Evolutionary conservation across 2,329 filamentous ascomycete genomes (phyloP).

Genomic region (Fusarium sp.): DNA sequence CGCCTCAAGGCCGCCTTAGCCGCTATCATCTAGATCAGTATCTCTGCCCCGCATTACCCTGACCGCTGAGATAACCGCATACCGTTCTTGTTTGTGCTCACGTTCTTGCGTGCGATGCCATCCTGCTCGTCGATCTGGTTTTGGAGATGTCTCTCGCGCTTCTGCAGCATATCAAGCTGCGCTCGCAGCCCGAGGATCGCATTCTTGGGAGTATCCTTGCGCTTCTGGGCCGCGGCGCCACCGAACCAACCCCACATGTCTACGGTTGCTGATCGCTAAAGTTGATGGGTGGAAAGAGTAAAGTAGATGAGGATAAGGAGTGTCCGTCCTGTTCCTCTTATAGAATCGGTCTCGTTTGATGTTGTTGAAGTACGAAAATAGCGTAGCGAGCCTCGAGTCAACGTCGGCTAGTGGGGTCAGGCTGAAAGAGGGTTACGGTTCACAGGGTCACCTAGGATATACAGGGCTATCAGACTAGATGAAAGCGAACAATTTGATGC

Average conservation of each 20-base stretch:
- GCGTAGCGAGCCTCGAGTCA: conserved; percentile 41
- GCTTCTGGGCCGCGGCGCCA: conserved; percentile 82
- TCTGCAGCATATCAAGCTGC: conserved; percentile 97
- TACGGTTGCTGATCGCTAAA: conserved; percentile 28
- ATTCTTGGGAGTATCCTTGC: conserved; percentile 95
- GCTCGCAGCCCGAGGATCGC: conserved; percentile 89
- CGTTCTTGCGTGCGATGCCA: conserved; percentile 86
- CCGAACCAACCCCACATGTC: conserved; percentile 91
- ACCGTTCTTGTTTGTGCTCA: conserved; percentile 90
- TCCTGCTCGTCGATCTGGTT: conserved; percentile 95
- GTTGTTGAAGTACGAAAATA: conserved; percentile 38
- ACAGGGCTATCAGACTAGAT: background rate
- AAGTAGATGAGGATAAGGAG: conserved; percentile 16
- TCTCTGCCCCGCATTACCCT: conserved; percentile 27
- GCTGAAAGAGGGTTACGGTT: conserved; percentile 32
- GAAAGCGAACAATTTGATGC: background rate
- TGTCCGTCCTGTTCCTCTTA: conserved; percentile 29
- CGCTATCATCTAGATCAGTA: conserved; percentile 64
- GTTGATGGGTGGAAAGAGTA: background rate
- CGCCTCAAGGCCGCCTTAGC: conserved; percentile 90
- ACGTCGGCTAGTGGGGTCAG: conserved; percentile 46
- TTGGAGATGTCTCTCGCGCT: conserved; percentile 91
- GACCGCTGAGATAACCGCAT: conserved; percentile 52
- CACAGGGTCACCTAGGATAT: conserved; percentile 5
- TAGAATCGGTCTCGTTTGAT: conserved; percentile 10